phyloP scores from a whole-genome alignment of 208 protist species.

The Trypanosoma scelopori region DNA sequence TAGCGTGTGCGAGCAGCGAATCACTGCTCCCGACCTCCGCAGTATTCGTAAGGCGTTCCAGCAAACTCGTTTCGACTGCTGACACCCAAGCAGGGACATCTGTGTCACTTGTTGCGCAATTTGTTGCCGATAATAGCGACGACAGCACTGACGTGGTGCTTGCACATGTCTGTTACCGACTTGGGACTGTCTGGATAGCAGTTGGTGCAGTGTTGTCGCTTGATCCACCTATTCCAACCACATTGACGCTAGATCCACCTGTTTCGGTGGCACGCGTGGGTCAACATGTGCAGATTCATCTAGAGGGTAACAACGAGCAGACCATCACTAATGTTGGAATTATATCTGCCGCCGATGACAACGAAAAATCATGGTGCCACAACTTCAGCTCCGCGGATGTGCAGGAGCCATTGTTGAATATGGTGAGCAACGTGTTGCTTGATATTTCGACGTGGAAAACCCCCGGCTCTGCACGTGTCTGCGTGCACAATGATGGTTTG shows the following conservation, averaged over 20 bases:
- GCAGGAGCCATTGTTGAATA: constrained; percentile 50
- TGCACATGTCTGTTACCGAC: constrained; percentile 75
- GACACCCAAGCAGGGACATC: constrained; percentile 29
- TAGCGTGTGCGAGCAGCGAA: constrained; percentile 33
- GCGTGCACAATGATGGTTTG: constrained; percentile 34
- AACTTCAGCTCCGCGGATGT: constrained; percentile 72
- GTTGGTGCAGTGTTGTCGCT: constrained; percentile 59
- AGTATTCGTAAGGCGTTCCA: constrained; percentile 37
- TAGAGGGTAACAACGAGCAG: constrained; percentile 26
- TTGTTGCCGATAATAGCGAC: constrained; percentile 32
- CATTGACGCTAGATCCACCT: constrained; percentile 31
- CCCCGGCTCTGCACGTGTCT: constrained; percentile 58
- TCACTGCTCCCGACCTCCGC: constrained; percentile 27
- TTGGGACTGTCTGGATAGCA: constrained; percentile 55
- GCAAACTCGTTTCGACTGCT: constrained; percentile 27
- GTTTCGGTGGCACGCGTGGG: constrained; percentile 55
- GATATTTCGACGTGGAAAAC: constrained; percentile 70
- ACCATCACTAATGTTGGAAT: constrained; percentile 35
- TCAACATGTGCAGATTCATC: constrained; percentile 65
- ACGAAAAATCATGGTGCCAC: constrained; percentile 81
- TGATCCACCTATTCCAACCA: constrained; percentile 36
- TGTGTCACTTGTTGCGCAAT: constrained; percentile 72
- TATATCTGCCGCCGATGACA: constrained; percentile 33
- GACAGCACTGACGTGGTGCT: background rate
- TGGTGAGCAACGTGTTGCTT: constrained; percentile 44